Evolutionary conservation across 257 asterid genomes (phyloP).

Genomic region (Euphrasia confusa): DNA sequence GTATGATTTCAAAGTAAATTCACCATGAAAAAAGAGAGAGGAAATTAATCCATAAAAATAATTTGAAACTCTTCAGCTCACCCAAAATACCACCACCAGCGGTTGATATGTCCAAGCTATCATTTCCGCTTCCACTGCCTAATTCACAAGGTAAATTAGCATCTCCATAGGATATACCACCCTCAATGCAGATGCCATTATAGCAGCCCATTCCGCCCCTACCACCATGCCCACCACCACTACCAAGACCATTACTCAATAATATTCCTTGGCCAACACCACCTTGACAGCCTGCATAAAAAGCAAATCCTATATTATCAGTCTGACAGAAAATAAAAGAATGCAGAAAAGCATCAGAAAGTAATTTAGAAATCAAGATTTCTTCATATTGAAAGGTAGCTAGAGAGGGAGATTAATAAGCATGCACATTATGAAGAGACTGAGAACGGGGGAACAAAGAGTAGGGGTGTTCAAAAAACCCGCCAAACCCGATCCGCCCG

Average conservation of each 20-base stretch:
- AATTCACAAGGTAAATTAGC: conserved; percentile 84
- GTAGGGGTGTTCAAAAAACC: too few relatives aligned
- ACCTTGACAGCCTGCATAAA: conserved; percentile 76
- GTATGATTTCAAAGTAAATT: conserved; percentile 7
- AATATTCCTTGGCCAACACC: conserved; percentile 82
- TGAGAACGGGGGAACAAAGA: background rate
- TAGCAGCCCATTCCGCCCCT: conserved; percentile 86
- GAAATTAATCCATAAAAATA: conserved; percentile 9
- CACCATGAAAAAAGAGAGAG: conserved; percentile 6
- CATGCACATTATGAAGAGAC: background rate
- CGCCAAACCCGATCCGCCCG: too few relatives aligned
- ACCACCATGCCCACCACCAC: conserved; percentile 99
- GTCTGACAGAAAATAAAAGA: background rate
- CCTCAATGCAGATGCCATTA: conserved; percentile 62
- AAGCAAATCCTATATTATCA: conserved; percentile 21
- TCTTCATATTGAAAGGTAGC: conserved; percentile 8
- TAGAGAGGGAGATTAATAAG: background rate
- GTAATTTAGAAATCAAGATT: background rate
- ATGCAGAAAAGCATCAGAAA: conserved; percentile 9
- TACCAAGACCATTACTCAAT: conserved; percentile 59
- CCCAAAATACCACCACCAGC: conserved; percentile 96
- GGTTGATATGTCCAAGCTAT: conserved; percentile 62
- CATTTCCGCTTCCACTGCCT: conserved; percentile 99
- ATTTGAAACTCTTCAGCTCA: conserved; percentile 35
- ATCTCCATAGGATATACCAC: conserved; percentile 83